phyloP scores from a whole-genome alignment of 768 basidiomycete genomes.

The Podaxis sp. region DNA sequence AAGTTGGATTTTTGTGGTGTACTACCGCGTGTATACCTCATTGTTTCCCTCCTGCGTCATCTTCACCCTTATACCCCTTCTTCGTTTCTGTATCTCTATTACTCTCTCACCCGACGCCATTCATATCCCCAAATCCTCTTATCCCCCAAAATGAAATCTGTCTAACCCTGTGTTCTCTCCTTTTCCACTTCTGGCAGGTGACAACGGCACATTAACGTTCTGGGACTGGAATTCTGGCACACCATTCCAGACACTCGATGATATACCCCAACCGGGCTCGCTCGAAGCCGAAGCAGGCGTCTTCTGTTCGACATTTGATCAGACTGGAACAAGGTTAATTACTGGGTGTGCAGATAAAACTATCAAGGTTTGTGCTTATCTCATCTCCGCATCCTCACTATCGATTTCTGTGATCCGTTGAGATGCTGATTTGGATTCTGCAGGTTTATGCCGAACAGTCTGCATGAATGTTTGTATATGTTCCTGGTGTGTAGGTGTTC shows the following conservation, averaged over 20 bases:
- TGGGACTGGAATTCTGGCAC: conserved; percentile 97
- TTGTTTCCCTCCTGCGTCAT: not conserved
- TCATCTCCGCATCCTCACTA: not conserved
- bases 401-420: not conserved
- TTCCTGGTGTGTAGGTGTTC: not conserved
- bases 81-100: not conserved
- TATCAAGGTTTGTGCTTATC: conserved; percentile 70
- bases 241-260: conserved; percentile 92
- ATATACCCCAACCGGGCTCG: conserved; percentile 95
- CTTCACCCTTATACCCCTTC: not conserved
- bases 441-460: conserved; percentile 15
- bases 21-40: not conserved
- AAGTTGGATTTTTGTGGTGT: not conserved
- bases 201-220: conserved; percentile 87
- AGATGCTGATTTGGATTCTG: not conserved
- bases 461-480: not conserved
- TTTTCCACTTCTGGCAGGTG: conserved; percentile 47
- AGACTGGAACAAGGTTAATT: conserved; percentile 90
- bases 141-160: not conserved
- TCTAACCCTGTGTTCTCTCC: conserved; percentile 1
- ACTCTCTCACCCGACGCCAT: conserved; percentile 4
- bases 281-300: conserved; percentile 96
- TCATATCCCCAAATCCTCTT: conserved; percentile 1
- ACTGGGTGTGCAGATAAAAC: conserved; percentile 99
- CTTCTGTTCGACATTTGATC: conserved; percentile 96